Percentiles rank a stretch among this genome's conserved stretches.
Conservation (phyloP, 495 filamentous ascomycete species). For the Penicillium turbatum region DNA sequence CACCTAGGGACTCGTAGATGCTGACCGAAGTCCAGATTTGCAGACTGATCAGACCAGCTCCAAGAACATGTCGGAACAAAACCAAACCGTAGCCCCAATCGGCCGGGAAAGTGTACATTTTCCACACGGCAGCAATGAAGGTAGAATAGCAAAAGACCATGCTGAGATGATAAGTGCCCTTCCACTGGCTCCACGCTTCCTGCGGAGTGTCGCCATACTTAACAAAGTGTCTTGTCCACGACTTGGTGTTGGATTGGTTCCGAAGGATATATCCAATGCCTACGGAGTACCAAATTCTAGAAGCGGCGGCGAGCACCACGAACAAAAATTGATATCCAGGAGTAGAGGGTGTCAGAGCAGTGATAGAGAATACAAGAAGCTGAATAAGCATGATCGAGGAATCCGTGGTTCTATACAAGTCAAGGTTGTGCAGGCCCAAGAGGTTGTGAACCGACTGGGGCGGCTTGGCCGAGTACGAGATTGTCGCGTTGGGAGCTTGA, state of each 20-base stretch:
- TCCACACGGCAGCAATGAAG: constrained; percentile 90
- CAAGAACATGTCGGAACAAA: constrained; percentile 81
- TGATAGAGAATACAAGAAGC: constrained; percentile 66
- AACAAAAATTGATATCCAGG: constrained; percentile 70
- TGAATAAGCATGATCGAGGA: constrained; percentile 70
- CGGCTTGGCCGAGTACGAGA: constrained; percentile 36
- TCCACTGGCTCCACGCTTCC: constrained; percentile 98
- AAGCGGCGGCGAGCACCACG: constrained; percentile 69
- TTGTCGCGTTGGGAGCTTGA: constrained; percentile 31
- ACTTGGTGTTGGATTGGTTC: constrained; percentile 80
- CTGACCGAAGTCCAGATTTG: constrained; percentile 91
- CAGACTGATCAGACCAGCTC: constrained; percentile 71
- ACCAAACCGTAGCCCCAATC: constrained; percentile 83
- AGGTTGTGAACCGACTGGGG: constrained; percentile 74
- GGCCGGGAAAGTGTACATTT: constrained; percentile 82
- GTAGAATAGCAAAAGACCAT: constrained; percentile 83
- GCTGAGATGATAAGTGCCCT: constrained; percentile 89
- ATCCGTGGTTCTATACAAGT: constrained; percentile 82
- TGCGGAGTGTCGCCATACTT: constrained; percentile 87
- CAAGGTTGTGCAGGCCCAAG: constrained; percentile 75
- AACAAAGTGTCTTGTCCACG: constrained; percentile 94
- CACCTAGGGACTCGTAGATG: constrained; percentile 93
- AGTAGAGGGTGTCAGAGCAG: constrained; percentile 73
- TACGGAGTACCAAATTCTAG: constrained; percentile 90
- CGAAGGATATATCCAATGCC: constrained; percentile 83